Conservation (phyloP, 129 eudicot species). For the Pittosporum tobira region DNA sequence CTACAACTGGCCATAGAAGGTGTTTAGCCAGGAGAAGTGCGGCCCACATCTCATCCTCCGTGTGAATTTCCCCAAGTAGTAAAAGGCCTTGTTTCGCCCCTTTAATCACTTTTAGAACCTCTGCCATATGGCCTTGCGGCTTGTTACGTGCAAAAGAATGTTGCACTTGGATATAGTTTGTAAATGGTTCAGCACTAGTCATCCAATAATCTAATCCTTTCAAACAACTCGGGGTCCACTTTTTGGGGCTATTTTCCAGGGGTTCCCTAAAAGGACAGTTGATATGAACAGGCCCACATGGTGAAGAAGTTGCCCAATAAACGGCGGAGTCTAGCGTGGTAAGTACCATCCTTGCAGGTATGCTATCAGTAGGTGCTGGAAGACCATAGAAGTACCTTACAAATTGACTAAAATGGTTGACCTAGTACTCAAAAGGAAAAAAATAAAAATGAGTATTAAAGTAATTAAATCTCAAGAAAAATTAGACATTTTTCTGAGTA, state of each 20-base stretch:
- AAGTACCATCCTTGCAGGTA: constrained; percentile 76
- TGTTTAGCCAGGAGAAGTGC: constrained; percentile 77
- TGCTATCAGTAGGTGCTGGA: constrained; percentile 74
- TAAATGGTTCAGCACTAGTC: constrained; percentile 56
- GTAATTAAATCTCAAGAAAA: not conserved
- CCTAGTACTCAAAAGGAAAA: constrained; percentile 26
- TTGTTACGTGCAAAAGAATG: constrained; percentile 29
- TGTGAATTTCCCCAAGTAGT: constrained; percentile 58
- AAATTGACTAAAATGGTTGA: constrained; percentile 70
- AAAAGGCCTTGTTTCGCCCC: constrained; percentile 60
- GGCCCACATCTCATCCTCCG: constrained; percentile 81
- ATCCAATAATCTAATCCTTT: constrained; percentile 72
- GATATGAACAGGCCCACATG: constrained; percentile 85
- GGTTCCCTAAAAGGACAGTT: constrained; percentile 93
- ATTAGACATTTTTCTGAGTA: not conserved
- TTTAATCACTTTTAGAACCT: constrained; percentile 42
- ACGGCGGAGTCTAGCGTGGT: constrained; percentile 83
- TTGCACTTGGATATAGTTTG: constrained; percentile 40
- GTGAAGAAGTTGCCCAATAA: constrained; percentile 55
- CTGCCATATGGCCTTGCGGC: constrained; percentile 23
- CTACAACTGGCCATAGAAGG: constrained; percentile 78
- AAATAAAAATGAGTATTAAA: not conserved
- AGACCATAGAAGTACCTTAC: constrained; percentile 69
- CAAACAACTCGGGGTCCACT: constrained; percentile 53
- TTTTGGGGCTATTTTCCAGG: constrained; percentile 48